Evolutionary conservation across 78 protist species (phyloP).

Genomic region (Corallochytrium limacisporum): DNA sequence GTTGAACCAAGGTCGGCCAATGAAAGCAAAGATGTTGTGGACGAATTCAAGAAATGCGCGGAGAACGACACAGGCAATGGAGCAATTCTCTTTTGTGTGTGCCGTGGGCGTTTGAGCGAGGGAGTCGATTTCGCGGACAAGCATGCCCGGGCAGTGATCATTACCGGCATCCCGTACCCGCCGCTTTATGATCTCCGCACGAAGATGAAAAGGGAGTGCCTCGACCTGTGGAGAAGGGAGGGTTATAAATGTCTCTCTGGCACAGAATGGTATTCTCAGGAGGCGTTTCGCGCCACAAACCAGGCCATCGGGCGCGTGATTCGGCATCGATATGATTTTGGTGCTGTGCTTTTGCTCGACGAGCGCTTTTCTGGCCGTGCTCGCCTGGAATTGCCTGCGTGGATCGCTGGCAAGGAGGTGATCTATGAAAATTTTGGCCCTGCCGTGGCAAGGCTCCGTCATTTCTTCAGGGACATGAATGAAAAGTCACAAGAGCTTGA

Average conservation of each 20-base stretch:
- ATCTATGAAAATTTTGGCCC: no score
- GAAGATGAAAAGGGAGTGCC: constrained; percentile 20
- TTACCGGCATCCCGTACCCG: constrained; percentile 86
- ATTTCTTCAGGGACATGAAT: no score
- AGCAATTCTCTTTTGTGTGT: constrained; percentile 41
- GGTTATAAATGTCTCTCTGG: not conserved
- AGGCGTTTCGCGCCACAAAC: constrained; percentile 87
- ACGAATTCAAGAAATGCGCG: constrained; percentile 21
- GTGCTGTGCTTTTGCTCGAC: constrained; percentile 80
- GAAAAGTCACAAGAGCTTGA: no score
- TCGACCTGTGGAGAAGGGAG: constrained; percentile 7
- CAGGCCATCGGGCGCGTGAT: constrained; percentile 95
- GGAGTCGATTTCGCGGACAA: constrained; percentile 87
- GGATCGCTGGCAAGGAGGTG: no score
- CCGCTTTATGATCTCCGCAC: constrained; percentile 21
- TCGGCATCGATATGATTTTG: constrained; percentile 80
- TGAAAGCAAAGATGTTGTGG: constrained; percentile 12
- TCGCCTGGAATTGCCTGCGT: no score
- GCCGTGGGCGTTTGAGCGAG: constrained; percentile 83
- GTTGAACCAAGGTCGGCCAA: constrained; percentile 49
- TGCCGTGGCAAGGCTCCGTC: no score
- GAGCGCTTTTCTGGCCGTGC: no score
- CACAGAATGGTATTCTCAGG: constrained; percentile 57
- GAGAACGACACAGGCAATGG: constrained; percentile 12
- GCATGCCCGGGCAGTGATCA: constrained; percentile 83